Evolutionary conservation across 768 basidiomycete species (phyloP), one percentile per base, ranked within the genome.

Genomic region (Auriscalpium vulgare): DNA sequence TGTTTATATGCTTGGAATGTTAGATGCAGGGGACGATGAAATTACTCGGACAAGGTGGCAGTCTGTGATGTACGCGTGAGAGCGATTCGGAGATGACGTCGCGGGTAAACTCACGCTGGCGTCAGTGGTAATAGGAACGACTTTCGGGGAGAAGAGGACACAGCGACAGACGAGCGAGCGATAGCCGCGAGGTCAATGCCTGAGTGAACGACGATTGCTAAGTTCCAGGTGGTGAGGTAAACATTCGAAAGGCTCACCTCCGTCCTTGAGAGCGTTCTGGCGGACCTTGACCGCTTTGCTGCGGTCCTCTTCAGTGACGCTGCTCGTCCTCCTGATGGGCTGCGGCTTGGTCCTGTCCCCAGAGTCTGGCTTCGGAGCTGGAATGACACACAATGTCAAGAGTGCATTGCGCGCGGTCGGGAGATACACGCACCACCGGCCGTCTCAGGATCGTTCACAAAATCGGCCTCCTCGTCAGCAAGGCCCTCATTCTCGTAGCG

Each of bases 131-230:
- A 50, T 50, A 43, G 40, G 29, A 38, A 37, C 38, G 9, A 11
- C 43, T 50, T 57, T 57, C n/a, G 61, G 69, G 75, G 85, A 59
- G 80, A 85, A 57, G 69, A 72, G 59, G 80, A 82, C 34, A 83
- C 80, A 11, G 85, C 91, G 57, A 77, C 78, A 9, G 90, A 92
- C 55, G 89, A 89, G 63, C 89, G 83, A 13, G 92, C 92, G 64
- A 95, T 94, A 54, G 85, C 76, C 37, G 80, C 77, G 56, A 95
- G 79, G 70, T 93, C 88, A 45, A 82, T 71, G 16, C 56, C 63
- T 66, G 57, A 46, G 13, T 56, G 17, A 8, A 21, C 47, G 29
- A 23, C 38, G 11, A 59, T 49, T 47, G 17, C 37, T 44, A 23
- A 23, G 13, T 9, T 8, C 7, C 16, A 11, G 11, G 7, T 10